These are phyloP conservation scores for Pelargonium fulgidum DNA, from an alignment of 441 rosid genomes.

Conservation along the genomic window DNA sequence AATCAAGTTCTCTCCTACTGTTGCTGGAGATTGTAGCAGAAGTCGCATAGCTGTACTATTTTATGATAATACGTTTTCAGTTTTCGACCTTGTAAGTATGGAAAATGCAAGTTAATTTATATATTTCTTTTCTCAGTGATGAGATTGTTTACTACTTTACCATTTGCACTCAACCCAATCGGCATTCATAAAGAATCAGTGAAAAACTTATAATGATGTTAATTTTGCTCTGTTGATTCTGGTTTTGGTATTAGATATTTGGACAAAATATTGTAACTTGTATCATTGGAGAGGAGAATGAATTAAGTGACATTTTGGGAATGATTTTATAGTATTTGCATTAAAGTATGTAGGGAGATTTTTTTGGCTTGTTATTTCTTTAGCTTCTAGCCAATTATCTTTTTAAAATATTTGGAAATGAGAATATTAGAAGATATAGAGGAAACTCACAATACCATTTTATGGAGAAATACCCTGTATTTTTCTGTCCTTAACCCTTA, in stretches of 20 bases:
- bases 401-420: neutral
- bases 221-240: neutral
- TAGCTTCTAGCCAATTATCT: too few relatives aligned
- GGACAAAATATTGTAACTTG: neutral
- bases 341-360: too few relatives aligned
- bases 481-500: neutral
- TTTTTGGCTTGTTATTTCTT: too few relatives aligned
- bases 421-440: neutral
- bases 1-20: constrained; percentile 93
- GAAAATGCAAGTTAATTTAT: constrained; percentile 16
- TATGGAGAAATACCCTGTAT: neutral
- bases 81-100: constrained; percentile 83
- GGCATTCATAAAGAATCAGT: neutral
- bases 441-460: neutral
- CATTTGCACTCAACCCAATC: neutral
- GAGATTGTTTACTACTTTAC: neutral
- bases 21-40: constrained; percentile 87
- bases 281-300: neutral
- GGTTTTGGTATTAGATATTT: neutral
- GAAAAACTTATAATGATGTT: neutral
- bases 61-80: constrained; percentile 88
- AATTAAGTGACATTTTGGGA: neutral
- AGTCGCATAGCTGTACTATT: constrained; percentile 95
- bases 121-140: neutral
- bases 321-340: neutral